These are phyloP conservation scores for Candida koratica DNA, from an alignment of 805 yeast genomes.

Conservation along the genomic window DNA sequence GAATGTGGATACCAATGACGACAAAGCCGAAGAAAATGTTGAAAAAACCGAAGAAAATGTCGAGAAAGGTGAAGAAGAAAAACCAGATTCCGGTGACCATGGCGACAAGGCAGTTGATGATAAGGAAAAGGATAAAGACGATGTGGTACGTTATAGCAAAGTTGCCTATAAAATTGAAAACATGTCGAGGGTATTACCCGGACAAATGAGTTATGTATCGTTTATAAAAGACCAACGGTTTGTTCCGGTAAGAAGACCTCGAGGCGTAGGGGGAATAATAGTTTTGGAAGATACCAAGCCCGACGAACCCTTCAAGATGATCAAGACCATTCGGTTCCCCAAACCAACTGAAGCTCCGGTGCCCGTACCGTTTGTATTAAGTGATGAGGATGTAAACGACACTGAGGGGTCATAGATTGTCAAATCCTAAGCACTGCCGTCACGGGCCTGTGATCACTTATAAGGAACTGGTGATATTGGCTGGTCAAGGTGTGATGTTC, in stretches of 20 bases:
- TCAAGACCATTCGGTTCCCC: constrained; percentile 81
- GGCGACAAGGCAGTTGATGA: too few species aligned
- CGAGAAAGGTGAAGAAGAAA: constrained; percentile 36
- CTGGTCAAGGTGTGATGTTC: constrained; percentile 19
- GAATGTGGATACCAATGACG: constrained; percentile 34
- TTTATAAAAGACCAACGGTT: constrained; percentile 73
- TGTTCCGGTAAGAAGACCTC: constrained; percentile 76
- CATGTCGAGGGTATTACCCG: constrained; percentile 84
- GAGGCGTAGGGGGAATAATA: constrained; percentile 65
- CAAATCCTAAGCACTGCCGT: constrained; percentile 12
- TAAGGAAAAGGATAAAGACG: constrained; percentile 18
- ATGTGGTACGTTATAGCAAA: constrained; percentile 51
- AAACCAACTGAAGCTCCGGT: constrained; percentile 70
- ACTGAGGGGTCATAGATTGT: constrained; percentile 13
- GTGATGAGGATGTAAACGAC: constrained; percentile 50
- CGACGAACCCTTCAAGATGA: constrained; percentile 55
- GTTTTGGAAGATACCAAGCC: constrained; percentile 64
- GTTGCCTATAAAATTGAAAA: constrained; percentile 70
- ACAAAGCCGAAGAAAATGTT: constrained; percentile 9
- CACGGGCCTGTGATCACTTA: constrained; percentile 40
- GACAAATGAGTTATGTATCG: constrained; percentile 78
- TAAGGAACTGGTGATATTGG: constrained; percentile 28
- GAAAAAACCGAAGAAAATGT: constrained; percentile 14
- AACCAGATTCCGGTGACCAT: constrained; percentile 22
- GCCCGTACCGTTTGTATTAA: constrained; percentile 66